A percentile compares a stretch with the other conserved stretches of the same genome.
Evolutionary conservation across 192 early-diverging fungal species (phyloP).

Genomic region (Geranomyces variabilis): DNA sequence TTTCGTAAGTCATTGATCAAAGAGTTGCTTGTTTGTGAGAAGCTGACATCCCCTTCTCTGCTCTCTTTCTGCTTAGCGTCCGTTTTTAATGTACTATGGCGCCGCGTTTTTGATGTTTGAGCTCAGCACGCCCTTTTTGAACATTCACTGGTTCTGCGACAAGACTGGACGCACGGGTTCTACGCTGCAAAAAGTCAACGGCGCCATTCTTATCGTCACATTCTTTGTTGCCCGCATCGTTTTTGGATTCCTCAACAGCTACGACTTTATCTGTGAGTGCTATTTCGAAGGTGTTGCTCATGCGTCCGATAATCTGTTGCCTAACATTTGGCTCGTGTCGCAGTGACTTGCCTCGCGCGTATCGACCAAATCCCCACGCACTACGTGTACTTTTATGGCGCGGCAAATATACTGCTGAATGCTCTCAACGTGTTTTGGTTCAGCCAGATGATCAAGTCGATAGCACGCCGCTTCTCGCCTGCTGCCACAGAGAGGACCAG

Average conservation of each 20-base stretch:
- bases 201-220: conserved; percentile 68
- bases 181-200: conserved; percentile 80
- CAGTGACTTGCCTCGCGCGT: conserved; percentile 14
- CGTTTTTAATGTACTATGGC: conserved; percentile 86
- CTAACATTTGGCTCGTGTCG: conserved; percentile 5
- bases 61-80: conserved; percentile 51
- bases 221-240: conserved; percentile 80
- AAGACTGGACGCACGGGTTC: conserved; percentile 84
- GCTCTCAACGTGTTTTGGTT: conserved; percentile 67
- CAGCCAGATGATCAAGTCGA: conserved; percentile 43
- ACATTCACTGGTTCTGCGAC: conserved; percentile 92
- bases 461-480: conserved; percentile 13
- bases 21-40: background rate
- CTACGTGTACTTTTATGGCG: conserved; percentile 52
- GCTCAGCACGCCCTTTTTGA: conserved; percentile 87
- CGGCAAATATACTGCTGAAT: conserved; percentile 64
- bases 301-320: background rate
- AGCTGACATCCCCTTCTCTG: background rate
- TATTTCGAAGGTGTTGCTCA: background rate
- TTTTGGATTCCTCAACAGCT: conserved; percentile 80
- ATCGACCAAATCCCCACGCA: conserved; percentile 34
- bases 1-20: conserved; percentile 56
- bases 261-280: conserved; percentile 57
- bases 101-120: conserved; percentile 89
- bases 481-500: no score